Conservation (phyloP, 2,329 filamentous ascomycete species). For the Penicillium sp. region DNA sequence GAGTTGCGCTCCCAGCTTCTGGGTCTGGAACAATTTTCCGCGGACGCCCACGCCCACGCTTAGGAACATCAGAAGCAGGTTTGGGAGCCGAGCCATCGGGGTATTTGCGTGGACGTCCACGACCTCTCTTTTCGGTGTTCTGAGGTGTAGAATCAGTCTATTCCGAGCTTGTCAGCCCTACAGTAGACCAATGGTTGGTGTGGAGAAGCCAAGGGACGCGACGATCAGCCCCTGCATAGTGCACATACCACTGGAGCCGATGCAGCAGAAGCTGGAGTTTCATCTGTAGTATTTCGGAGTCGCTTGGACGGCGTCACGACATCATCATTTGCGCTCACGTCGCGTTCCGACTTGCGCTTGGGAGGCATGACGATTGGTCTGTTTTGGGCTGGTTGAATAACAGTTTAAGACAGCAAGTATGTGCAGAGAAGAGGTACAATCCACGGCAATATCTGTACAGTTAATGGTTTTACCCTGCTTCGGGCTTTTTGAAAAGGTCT, state of each 20-base stretch:
- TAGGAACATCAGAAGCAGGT: constrained; percentile 28
- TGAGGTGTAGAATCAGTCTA: constrained; percentile 17
- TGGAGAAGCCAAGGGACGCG: constrained; percentile 6
- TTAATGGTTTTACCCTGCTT: not conserved
- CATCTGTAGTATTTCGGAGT: constrained; percentile 15
- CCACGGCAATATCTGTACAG: not conserved
- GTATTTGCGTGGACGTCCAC: constrained; percentile 37
- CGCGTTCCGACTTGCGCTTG: constrained; percentile 32
- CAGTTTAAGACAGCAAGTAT: not conserved
- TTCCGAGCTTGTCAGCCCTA: not conserved
- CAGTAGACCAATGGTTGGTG: constrained; percentile 2
- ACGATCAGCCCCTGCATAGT: constrained; percentile 14
- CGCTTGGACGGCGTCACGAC: constrained; percentile 26
- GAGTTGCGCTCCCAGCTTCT: constrained; percentile 6
- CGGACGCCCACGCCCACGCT: constrained; percentile 36
- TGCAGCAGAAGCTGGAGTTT: not conserved
- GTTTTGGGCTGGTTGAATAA: not conserved
- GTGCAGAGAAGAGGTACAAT: not conserved
- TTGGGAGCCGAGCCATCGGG: constrained; percentile 26
- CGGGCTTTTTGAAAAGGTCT: not conserved
- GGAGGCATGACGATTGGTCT: constrained; percentile 9
- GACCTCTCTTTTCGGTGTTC: constrained; percentile 33
- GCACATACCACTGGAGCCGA: constrained; percentile 14
- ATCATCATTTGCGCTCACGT: constrained; percentile 19
- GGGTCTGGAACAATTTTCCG: constrained; percentile 26